Base-by-base conservation (phyloP, 768 basidiomycete genomes). In the Hygrocybe coccinea region DNA sequence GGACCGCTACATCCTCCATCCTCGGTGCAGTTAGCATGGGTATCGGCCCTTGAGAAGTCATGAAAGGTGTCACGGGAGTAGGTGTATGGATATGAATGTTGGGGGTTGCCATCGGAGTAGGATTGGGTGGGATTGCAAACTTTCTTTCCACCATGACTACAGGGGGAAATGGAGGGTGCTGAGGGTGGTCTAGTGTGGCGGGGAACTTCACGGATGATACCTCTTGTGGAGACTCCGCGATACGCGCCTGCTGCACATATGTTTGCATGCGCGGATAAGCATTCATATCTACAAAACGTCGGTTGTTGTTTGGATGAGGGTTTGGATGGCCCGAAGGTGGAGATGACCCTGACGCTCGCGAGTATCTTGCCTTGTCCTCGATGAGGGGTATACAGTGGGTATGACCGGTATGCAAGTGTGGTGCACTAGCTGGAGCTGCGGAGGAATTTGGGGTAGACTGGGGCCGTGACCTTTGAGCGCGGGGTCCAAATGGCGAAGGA, bases 11-110 rank as follows among this genome's bases (percentile, higher is more conserved):
- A 41, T 79, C 73, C 1, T 63, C 65, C 10, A 71, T 70, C 44
- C 70, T 71, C 1, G 79, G 80, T 1, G 78, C 74, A 6, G 70
- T 69, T 33, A 80, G 67, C 37, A 74, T 62, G 21, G 78, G 75
- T 24, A 76, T 39, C 43, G n/a, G 50, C 34, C 35, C 37, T 35
- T 17, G 54, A 24, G 25, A 35, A n/a, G 56, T 22, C 39, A 48
- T n/a, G 29, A 29, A 21, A 34, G 50, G 44, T 3, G 17, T 5
- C 10, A 45, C 2, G 9, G 55, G 55, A 21, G 19, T 22, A 11
- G 41, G 25, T 17, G 36, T 19, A 73, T 72, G 33, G 64, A 59
- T 29, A 54, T 51, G 29, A 22, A 22, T 24, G n/a, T n/a, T n/a
- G 8, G 33, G 29, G 9, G 51, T 5, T 15, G 33, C 12, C 8